Evolutionary conservation across 805 yeast species (phyloP), one percentile per base, ranked within the genome.

Genomic region (Starmerella sp.): DNA sequence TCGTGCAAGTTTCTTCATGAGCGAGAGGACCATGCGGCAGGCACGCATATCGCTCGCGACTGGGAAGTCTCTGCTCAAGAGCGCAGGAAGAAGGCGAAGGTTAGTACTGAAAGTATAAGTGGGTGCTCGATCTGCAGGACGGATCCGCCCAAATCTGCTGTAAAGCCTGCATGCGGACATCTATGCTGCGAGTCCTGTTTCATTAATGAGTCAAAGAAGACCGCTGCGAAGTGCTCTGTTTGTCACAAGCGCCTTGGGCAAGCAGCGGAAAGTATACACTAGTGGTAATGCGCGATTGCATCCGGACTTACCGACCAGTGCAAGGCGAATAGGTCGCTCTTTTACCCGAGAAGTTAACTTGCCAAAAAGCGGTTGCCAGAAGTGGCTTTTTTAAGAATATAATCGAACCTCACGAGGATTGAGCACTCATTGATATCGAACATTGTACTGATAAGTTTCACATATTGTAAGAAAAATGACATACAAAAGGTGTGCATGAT

Each of bases 1-100:
- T 84, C 93, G 37, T 93, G 99, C 72, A 93, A 93, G 71, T 93
- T 93, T 67, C 67, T 91, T 37, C 99, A 93, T 66, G 79, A 86
- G 14, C 72, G 99, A 68, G 97, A 87, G 62, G 95, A 87, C 64
- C 84, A 82, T 70, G 78, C 76, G 54, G 82, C 82, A 48, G 86
- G 83, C 34, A 80, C 82, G 79, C 80, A 83, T 56, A 67, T 83
- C 6, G 77, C 76, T 31, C 95, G 86, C 46, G 86, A 96, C 95
- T 84, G 83, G 8, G 58, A 65, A 65, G 57, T 48, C 60, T 30
- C 38, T 5, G 57, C n/a, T 38, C 37, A 29, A 22, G 9, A 34
- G 13, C 17, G 41, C 9, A 22, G 43, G 2, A 17, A 22, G 14
- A 22, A 9, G 30, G 45, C 22, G 15, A 29, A 29, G 31, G 15